A percentile compares a stretch with the other conserved stretches of the same genome.
These are phyloP conservation scores for Pyrenula aspistea DNA, from an alignment of 495 filamentous ascomycete genomes.

Conservation along the genomic window DNA sequence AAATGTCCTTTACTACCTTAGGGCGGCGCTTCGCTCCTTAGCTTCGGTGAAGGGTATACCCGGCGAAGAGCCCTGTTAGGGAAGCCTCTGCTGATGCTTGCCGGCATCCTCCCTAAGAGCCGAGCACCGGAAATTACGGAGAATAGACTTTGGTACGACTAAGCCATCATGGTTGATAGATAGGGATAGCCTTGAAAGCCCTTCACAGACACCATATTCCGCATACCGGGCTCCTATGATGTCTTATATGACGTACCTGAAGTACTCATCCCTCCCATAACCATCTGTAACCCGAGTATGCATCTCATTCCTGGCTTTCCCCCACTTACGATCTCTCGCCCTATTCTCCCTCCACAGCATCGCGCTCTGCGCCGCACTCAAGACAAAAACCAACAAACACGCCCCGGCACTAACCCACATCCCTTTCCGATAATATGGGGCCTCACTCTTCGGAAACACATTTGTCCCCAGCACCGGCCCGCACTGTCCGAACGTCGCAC, in stretches of 20 bases:
- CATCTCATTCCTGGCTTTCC: background rate
- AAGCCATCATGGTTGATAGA: no score
- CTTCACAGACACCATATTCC: no score
- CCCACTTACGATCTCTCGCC: conserved; percentile 21
- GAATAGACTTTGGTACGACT: no score
- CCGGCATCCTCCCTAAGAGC: no score
- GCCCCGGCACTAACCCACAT: conserved; percentile 37
- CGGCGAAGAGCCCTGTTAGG: no score
- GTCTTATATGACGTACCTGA: background rate
- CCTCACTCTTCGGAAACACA: conserved; percentile 37
- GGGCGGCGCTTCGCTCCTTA: no score
- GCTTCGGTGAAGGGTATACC: no score
- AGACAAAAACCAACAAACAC: conserved; percentile 12
- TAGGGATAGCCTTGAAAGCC: no score
- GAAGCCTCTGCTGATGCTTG: no score
- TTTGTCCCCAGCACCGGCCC: conserved; percentile 46
- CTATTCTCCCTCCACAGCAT: conserved; percentile 40
- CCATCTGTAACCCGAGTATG: background rate
- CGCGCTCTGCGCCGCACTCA: conserved; percentile 13
- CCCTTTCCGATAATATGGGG: conserved; percentile 40
- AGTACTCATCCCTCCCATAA: background rate
- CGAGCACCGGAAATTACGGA: no score
- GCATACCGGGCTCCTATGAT: no score
- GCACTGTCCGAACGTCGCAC: conserved; percentile 8
- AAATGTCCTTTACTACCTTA: no score